phyloP scores from a whole-genome alignment of 2,329 filamentous ascomycete genomes.

The Diaporthe sp. region DNA sequence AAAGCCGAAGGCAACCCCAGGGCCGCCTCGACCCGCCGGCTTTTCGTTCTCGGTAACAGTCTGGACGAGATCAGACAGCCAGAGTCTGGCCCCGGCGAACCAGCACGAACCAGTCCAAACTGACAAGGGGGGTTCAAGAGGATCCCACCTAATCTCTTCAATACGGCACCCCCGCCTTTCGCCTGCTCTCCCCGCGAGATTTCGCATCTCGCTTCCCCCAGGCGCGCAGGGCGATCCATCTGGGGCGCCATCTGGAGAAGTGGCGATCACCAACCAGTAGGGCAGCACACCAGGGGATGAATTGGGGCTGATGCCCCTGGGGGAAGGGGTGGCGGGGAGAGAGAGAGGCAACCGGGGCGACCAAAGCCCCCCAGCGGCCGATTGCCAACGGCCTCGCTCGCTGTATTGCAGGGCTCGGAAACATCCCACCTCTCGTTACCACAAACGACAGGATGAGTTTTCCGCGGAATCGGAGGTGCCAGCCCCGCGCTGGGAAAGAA shows the following conservation, averaged over 20 bases:
- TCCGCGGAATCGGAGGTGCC: background rate
- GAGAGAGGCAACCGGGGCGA: background rate
- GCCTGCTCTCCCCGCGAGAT: conserved; percentile 24
- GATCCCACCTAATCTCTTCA: conserved; percentile 20
- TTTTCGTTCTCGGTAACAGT: background rate
- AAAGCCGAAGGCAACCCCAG: conserved; percentile 3
- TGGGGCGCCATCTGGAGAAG: conserved; percentile 27
- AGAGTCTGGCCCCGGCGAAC: background rate
- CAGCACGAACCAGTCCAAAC: background rate
- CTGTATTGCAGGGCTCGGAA: background rate
- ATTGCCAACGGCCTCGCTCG: background rate
- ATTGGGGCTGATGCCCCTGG: background rate
- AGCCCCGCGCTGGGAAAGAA: background rate
- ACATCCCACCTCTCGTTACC: background rate
- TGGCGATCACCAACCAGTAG: conserved; percentile 6
- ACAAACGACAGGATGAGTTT: background rate
- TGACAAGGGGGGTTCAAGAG: background rate
- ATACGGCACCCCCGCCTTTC: conserved; percentile 16
- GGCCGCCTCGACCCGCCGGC: conserved; percentile 9
- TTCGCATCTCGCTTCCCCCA: conserved; percentile 28
- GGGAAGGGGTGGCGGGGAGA: background rate
- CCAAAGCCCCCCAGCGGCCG: background rate
- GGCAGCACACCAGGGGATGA: background rate
- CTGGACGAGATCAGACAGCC: background rate
- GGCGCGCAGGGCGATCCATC: conserved; percentile 9